These are phyloP conservation scores for Mycotypha africana DNA, from an alignment of 371 early-diverging fungal species.

Conservation along the genomic window DNA sequence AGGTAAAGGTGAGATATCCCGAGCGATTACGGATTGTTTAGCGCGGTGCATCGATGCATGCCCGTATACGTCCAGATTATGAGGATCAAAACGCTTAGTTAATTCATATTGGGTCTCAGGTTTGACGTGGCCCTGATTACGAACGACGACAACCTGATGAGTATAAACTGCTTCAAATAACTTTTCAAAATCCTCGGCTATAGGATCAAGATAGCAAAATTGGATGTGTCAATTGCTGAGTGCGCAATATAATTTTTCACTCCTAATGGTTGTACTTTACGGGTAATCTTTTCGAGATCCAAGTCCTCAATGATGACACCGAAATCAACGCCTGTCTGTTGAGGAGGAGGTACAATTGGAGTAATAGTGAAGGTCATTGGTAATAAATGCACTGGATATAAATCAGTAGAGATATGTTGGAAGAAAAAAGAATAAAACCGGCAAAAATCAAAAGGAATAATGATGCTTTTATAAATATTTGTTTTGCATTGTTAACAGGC, in stretches of 20 bases:
- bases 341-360: slow-evolving; percentile 25
- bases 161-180: slow-evolving; percentile 41
- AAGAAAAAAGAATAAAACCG: slow-evolving; percentile 1
- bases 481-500: too few relatives aligned
- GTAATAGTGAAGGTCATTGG: slow-evolving; percentile 38
- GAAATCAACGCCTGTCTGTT: slow-evolving; percentile 45
- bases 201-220: too few relatives aligned
- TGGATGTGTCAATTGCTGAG: too few relatives aligned
- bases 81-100: slow-evolving; percentile 41
- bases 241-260: background rate
- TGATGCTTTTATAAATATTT: too few relatives aligned
- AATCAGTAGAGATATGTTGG: background rate
- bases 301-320: slow-evolving; percentile 34
- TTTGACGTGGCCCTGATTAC: slow-evolving; percentile 32
- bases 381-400: background rate
- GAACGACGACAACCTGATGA: slow-evolving; percentile 39
- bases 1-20: slow-evolving; percentile 42
- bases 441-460: too few relatives aligned
- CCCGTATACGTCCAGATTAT: slow-evolving; percentile 40
- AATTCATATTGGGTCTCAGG: slow-evolving; percentile 38
- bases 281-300: slow-evolving; percentile 36
- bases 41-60: slow-evolving; percentile 39
- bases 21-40: slow-evolving; percentile 34
- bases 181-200: slow-evolving; percentile 39
- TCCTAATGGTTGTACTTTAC: slow-evolving; percentile 16